Percentiles rank a stretch among this genome's conserved stretches.
These are phyloP conservation scores for Ambrosia artemisiifolia DNA, from an alignment of 129 eudicot genomes.

Conservation along the genomic window DNA sequence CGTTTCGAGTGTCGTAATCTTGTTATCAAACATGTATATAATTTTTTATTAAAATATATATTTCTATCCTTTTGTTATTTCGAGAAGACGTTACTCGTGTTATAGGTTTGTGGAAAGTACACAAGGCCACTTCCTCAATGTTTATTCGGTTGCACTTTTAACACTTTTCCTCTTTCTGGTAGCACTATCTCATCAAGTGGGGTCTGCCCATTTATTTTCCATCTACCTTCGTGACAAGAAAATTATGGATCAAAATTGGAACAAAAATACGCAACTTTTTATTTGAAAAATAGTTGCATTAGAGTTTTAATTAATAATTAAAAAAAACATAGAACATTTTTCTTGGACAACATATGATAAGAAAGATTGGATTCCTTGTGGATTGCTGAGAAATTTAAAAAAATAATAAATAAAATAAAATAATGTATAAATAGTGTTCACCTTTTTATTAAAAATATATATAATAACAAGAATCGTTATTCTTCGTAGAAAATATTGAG, in stretches of 20 bases:
- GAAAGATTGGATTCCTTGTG: too few species aligned
- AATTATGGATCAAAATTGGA: conserved; percentile 3
- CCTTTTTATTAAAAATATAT: too few species aligned
- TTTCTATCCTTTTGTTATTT: background rate
- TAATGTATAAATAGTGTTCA: too few species aligned
- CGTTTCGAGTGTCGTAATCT: background rate
- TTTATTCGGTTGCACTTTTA: conserved; percentile 38
- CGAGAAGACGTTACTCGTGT: conserved; percentile 15
- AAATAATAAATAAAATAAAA: too few species aligned
- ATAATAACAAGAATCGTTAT: too few species aligned
- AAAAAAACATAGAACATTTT: too few species aligned
- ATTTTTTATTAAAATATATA: background rate
- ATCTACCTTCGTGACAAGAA: conserved; percentile 14
- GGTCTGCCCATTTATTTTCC: conserved; percentile 26
- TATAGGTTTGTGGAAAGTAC: conserved; percentile 33
- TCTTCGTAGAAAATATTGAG: too few species aligned
- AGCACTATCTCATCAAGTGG: conserved; percentile 38
- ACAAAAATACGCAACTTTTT: background rate
- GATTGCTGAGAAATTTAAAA: too few species aligned
- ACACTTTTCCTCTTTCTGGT: conserved; percentile 31
- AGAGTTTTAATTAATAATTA: background rate
- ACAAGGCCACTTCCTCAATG: conserved; percentile 30
- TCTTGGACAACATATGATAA: too few species aligned
- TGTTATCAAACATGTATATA: background rate
- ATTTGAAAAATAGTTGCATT: background rate